These are phyloP conservation scores for Trichophyton verrucosum DNA, from an alignment of 2,329 filamentous ascomycete genomes.

Conservation along the genomic window DNA sequence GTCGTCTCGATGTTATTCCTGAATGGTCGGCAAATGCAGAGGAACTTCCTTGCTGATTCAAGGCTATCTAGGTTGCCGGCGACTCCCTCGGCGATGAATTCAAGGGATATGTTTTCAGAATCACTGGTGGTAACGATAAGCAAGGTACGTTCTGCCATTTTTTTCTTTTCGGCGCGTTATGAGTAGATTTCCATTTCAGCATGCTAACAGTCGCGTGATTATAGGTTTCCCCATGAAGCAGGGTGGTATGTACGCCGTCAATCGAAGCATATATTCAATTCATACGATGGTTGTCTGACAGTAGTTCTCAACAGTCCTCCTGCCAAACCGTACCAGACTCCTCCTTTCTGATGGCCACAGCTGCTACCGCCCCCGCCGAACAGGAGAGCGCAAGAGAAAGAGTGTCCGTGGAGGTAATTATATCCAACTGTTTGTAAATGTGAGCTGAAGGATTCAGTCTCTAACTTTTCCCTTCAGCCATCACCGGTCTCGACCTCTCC, in stretches of 20 bases:
- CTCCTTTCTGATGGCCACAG: conserved; percentile 90
- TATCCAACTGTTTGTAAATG: background rate
- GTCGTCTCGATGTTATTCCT: background rate
- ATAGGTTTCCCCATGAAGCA: conserved; percentile 98
- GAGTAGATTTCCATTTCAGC: background rate
- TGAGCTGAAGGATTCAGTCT: background rate
- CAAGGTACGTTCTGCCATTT: conserved; percentile 47
- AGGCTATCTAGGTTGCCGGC: conserved; percentile 57
- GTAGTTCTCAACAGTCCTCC: conserved; percentile 47
- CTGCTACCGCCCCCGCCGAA: conserved; percentile 97
- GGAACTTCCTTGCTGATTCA: background rate
- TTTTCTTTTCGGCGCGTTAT: background rate
- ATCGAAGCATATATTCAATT: conserved; percentile 1
- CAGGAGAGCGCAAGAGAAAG: conserved; percentile 99
- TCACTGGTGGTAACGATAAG: conserved; percentile 99
- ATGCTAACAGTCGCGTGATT: background rate
- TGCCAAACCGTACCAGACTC: conserved; percentile 95
- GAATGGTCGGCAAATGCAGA: background rate
- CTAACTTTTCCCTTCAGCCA: conserved; percentile 45
- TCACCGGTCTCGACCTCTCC: conserved; percentile 88
- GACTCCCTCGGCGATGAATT: conserved; percentile 97
- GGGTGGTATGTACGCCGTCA: conserved; percentile 46
- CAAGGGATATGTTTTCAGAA: conserved; percentile 99
- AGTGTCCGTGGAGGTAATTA: conserved; percentile 63
- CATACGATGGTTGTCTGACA: background rate